phyloP scores from a whole-genome alignment of 306 rosid genomes.

The Rosa lucieae region DNA sequence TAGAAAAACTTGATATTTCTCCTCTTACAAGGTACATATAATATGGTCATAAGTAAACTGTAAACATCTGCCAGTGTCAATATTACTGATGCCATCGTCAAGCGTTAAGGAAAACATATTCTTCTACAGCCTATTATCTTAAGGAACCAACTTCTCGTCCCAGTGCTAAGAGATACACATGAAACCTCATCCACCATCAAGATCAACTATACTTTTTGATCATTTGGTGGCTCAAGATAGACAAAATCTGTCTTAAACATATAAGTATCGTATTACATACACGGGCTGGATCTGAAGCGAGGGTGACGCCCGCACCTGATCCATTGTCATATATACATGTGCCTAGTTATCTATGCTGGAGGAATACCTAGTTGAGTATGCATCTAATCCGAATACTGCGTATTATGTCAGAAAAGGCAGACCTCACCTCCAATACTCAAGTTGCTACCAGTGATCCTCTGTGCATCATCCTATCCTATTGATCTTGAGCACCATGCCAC shows the following conservation, averaged over 20 bases:
- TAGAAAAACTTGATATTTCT: neutral
- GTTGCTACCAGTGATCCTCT: slow-evolving; percentile 12
- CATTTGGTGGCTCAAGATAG: neutral
- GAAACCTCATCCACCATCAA: slow-evolving; percentile 1
- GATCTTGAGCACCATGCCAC: slow-evolving; percentile 18
- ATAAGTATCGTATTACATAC: neutral
- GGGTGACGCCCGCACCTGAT: neutral
- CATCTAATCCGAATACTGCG: neutral
- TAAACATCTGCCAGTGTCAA: neutral
- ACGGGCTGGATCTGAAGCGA: neutral
- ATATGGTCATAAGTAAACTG: neutral
- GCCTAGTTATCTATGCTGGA: slow-evolving; percentile 15
- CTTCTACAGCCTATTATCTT: neutral
- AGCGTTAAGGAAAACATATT: neutral
- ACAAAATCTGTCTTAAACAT: slow-evolving; percentile 13
- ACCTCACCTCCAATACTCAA: slow-evolving; percentile 21
- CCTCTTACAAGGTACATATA: neutral
- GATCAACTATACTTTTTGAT: neutral
- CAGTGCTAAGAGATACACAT: neutral
- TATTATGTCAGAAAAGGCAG: neutral
- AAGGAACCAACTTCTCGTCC: neutral
- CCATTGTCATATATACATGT: slow-evolving; percentile 5
- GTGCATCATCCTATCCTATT: slow-evolving; percentile 18
- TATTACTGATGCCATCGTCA: neutral
- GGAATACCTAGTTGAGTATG: slow-evolving; percentile 17